A percentile compares a stretch with the other conserved stretches of the same genome.
Evolutionary conservation across 768 basidiomycete species (phyloP).

Genomic region (Baorangia bicolor): DNA sequence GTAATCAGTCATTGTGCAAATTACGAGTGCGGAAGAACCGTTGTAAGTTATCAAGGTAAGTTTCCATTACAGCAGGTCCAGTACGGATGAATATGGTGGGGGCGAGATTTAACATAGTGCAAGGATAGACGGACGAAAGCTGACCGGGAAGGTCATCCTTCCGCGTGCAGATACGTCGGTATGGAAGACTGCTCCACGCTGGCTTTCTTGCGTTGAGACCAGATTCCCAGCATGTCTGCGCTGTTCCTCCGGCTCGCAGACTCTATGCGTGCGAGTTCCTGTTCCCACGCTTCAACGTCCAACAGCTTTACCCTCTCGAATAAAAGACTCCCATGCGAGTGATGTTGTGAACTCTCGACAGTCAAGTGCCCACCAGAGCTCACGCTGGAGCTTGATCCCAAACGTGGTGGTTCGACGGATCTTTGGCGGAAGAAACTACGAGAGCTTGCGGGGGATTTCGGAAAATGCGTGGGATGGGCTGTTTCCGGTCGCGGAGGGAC

Average conservation of each 20-base stretch:
- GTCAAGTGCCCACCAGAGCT: conserved; percentile 48
- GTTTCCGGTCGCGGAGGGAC: conserved; percentile 30
- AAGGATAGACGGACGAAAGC: conserved; percentile 4
- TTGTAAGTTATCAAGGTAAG: conserved; percentile 6
- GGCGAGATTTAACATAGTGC: conserved; percentile 10
- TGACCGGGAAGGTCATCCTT: conserved; percentile 17
- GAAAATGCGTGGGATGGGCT: conserved; percentile 16
- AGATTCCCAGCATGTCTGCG: conserved; percentile 36
- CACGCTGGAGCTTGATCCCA: conserved; percentile 33
- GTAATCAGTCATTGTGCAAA: conserved; percentile 8
- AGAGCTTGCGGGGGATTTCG: conserved; percentile 12
- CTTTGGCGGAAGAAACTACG: conserved; percentile 22
- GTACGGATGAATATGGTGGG: not conserved
- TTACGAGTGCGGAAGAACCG: conserved; percentile 3
- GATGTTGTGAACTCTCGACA: conserved; percentile 19
- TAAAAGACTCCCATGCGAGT: conserved; percentile 17
- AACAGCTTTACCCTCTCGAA: conserved; percentile 31
- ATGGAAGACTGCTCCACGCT: conserved; percentile 22
- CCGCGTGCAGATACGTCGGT: conserved; percentile 22
- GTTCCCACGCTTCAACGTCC: conserved; percentile 71
- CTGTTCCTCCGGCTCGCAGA: conserved; percentile 50
- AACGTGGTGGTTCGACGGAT: conserved; percentile 27
- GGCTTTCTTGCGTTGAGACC: conserved; percentile 29
- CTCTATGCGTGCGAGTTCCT: conserved; percentile 72
- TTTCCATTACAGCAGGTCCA: conserved; percentile 13